These are phyloP conservation scores for Phytophthora sp. DNA, from an alignment of 352 stramenopile species.

Conservation along the genomic window DNA sequence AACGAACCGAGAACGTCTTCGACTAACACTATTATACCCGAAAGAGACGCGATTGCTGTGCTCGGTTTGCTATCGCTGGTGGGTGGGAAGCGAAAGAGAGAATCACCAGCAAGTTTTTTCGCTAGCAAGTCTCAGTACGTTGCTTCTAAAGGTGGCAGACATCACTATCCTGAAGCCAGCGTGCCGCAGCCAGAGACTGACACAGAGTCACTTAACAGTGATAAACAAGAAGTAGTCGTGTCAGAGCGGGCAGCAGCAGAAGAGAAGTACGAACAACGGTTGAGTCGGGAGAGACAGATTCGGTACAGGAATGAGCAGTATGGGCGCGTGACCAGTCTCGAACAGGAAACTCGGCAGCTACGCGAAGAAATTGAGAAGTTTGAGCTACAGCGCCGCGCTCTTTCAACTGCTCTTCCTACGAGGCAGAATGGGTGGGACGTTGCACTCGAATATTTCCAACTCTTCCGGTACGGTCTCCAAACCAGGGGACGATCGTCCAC, in stretches of 20 bases:
- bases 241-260: neutral
- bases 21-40: neutral
- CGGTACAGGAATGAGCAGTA: slow-evolving; percentile 7
- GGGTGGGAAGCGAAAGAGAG: slow-evolving; percentile 6
- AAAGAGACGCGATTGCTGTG: slow-evolving; percentile 11
- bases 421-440: slow-evolving; percentile 14
- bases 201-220: slow-evolving; percentile 17
- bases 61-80: slow-evolving; percentile 16
- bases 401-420: neutral
- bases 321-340: slow-evolving; percentile 1
- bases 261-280: neutral
- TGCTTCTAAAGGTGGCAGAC: neutral
- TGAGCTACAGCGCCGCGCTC: neutral
- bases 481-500: neutral
- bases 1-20: neutral
- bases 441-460: slow-evolving; percentile 14
- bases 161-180: neutral
- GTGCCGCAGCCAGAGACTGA: slow-evolving; percentile 9
- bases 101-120: neutral
- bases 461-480: slow-evolving; percentile 14
- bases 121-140: neutral
- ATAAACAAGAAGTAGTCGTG: neutral
- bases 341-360: slow-evolving; percentile 11
- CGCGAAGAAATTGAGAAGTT: slow-evolving; percentile 15
- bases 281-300: neutral